Evolutionary conservation across 371 early-diverging fungal genomes (phyloP).

Genomic region (Mucor mucedo): DNA sequence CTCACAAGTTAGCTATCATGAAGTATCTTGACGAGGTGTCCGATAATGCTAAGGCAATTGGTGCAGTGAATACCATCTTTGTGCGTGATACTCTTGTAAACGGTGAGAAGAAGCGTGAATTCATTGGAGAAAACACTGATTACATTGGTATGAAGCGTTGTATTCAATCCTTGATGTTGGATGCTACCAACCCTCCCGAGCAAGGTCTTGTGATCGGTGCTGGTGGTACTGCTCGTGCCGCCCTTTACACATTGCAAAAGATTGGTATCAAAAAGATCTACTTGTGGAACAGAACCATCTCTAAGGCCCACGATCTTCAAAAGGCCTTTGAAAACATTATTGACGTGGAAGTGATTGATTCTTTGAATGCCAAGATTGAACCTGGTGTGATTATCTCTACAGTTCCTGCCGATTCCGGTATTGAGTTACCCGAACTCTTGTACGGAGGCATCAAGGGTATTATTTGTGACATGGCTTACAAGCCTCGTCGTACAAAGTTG

Average conservation of each 20-base stretch:
- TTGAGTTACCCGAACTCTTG: constrained; percentile 59
- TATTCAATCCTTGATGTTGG: constrained; percentile 60
- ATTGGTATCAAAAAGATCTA: constrained; percentile 72
- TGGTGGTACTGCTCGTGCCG: constrained; percentile 96
- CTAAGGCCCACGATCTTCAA: constrained; percentile 76
- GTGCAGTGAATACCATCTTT: constrained; percentile 92
- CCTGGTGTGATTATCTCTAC: constrained; percentile 75
- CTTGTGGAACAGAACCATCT: constrained; percentile 88
- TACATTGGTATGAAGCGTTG: constrained; percentile 85
- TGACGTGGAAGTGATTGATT: constrained; percentile 46
- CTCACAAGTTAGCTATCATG: constrained; percentile 88
- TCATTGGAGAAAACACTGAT: constrained; percentile 94
- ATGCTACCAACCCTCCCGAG: constrained; percentile 40
- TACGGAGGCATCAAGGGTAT: constrained; percentile 68
- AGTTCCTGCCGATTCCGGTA: constrained; percentile 82
- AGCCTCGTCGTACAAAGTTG: constrained; percentile 82
- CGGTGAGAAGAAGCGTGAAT: constrained; percentile 46
- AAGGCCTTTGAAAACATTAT: constrained; percentile 67
- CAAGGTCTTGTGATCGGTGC: constrained; percentile 91
- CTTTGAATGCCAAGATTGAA: constrained; percentile 39
- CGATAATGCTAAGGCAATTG: constrained; percentile 82
- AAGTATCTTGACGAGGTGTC: constrained; percentile 72
- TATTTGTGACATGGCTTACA: constrained; percentile 93
- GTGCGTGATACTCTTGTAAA: constrained; percentile 48
- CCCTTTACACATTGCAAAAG: constrained; percentile 82